Base-by-base conservation (phyloP, 2,329 filamentous ascomycete genomes). In the Arthrobotrys musiformis region DNA sequence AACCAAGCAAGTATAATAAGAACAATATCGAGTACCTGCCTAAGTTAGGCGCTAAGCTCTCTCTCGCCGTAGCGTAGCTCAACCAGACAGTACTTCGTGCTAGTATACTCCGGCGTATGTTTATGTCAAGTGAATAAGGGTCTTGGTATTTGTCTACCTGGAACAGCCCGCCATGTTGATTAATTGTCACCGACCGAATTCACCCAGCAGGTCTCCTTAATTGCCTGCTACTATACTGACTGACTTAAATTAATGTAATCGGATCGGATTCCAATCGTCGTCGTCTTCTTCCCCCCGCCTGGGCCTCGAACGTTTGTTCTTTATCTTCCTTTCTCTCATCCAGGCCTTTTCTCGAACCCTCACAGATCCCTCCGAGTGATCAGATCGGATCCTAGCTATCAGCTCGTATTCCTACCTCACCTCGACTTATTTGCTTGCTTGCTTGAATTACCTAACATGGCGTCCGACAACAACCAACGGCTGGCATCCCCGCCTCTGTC, bases 401-500 rank as follows among this genome's bases (percentile, higher is more conserved):
- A 24, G n/a, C 54, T 40, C 54, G 54, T 37, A 58, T 58, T 58
- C 33, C 30, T 40, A 11, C 44, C 44, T 24, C 9, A 40, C 42
- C 28, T 19, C 54, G 19, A 19, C 28, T 37, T 48, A 35, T 11
- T 35, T 35, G 30, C 30, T 35, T 5, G 15, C n/a, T 17, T 42
- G 17, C 24, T 9, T 1, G 33, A 19, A 9, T n/a, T 30, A 19
- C 50, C 28, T 19, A 56, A 33, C 22, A 73, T 73, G 69, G 69
- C 69, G 35, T 72, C 68, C 48, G 48, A 61, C 46, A 68, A 75
- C 70, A 66, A 69, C 56, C 54, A 62, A 54, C 52, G 70, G 33
- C 48, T 75, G 70, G 70, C 54, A 46, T 75, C 70, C 70, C 70
- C 73, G 73, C 73, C 73, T 54, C 58, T 77, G 35, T 70, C 73